These are phyloP conservation scores for Peniophora sp. DNA, from an alignment of 1,284 basidiomycete genomes.

Conservation along the genomic window DNA sequence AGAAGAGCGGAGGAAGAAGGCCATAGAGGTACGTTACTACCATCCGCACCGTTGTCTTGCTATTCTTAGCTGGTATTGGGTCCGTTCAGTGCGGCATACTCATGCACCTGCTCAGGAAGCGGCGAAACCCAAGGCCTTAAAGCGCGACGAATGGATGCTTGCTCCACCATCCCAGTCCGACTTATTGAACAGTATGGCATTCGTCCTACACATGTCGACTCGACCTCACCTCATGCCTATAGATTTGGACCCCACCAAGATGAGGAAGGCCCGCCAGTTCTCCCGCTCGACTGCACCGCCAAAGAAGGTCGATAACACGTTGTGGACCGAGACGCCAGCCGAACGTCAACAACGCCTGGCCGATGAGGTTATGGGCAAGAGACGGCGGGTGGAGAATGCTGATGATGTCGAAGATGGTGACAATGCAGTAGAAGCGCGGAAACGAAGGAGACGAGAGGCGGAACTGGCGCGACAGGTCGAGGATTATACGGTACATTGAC, in stretches of 20 bases:
- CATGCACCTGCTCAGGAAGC: conserved; percentile 47
- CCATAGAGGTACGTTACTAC: conserved; percentile 43
- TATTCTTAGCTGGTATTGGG: background rate
- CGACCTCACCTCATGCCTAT: conserved; percentile 1
- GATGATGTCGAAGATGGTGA: conserved; percentile 30
- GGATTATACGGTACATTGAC: conserved; percentile 64
- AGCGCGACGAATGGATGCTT: conserved; percentile 94
- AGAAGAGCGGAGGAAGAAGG: conserved; percentile 66
- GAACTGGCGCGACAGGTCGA: conserved; percentile 67
- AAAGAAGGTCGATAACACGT: conserved; percentile 42
- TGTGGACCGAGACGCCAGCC: conserved; percentile 92
- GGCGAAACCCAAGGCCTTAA: conserved; percentile 60
- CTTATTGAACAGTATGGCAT: conserved; percentile 52
- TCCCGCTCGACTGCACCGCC: conserved; percentile 51
- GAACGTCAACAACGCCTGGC: conserved; percentile 78
- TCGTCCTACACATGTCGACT: background rate
- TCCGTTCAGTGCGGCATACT: background rate
- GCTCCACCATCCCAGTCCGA: conserved; percentile 78
- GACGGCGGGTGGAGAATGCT: conserved; percentile 57
- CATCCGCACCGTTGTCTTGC: background rate
- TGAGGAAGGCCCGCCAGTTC: conserved; percentile 65
- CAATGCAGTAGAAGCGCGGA: conserved; percentile 37
- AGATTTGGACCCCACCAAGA: conserved; percentile 66
- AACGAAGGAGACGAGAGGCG: conserved; percentile 54
- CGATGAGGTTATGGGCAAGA: conserved; percentile 83